A percentile compares a stretch with the other conserved stretches of the same genome.
phyloP scores from a whole-genome alignment of 2,329 filamentous ascomycete species.

The Ophiocordyceps camponoti-rufipedis region DNA sequence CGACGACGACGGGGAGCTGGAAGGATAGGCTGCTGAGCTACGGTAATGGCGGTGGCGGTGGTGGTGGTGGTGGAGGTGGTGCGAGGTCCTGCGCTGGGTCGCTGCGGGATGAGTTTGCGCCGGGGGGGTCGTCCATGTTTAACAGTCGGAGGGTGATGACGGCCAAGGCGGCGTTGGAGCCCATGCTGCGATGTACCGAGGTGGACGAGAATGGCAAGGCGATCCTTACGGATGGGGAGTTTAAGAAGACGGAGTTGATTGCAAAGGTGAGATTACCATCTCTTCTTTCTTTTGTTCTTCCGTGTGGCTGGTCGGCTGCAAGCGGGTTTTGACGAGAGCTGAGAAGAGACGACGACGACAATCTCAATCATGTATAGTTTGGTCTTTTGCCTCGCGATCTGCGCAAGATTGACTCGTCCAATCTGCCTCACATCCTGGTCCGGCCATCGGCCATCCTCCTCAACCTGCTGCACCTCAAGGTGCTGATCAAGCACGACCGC shows the following conservation, averaged over 20 bases:
- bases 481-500: constrained; percentile 85
- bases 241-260: constrained; percentile 94
- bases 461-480: constrained; percentile 88
- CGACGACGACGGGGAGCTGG: background rate
- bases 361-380: constrained; percentile 35
- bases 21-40: background rate
- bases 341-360: too few relatives aligned
- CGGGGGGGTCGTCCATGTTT: constrained; percentile 35
- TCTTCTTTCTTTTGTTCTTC: background rate
- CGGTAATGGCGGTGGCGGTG: too few relatives aligned
- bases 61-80: too few relatives aligned
- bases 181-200: constrained; percentile 81
- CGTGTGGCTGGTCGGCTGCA: background rate
- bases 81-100: too few relatives aligned
- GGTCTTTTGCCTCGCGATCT: constrained; percentile 85
- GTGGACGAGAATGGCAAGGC: constrained; percentile 86
- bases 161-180: constrained; percentile 64
- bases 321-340: too few relatives aligned
- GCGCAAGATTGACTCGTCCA: constrained; percentile 92
- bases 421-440: constrained; percentile 86
- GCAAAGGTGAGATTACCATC: constrained; percentile 46
- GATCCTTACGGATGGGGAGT: constrained; percentile 83
- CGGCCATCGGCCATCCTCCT: constrained; percentile 85
- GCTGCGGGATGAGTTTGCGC: constrained; percentile 30
- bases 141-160: constrained; percentile 51